phyloP scores from a whole-genome alignment of 805 yeast species.

The Candida tallmaniae region DNA sequence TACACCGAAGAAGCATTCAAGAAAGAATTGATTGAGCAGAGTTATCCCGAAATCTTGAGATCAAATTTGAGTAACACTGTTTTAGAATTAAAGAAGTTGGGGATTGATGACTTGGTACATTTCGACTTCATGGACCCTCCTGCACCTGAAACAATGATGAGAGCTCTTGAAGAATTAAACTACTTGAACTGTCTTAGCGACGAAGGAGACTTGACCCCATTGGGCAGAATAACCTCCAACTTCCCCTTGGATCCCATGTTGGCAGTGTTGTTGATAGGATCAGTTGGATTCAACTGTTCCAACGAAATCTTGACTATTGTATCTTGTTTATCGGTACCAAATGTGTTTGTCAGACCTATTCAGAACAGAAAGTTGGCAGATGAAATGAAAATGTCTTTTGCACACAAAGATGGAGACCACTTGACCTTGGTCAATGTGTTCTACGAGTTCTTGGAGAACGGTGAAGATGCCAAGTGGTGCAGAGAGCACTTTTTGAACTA shows the following conservation, averaged over 20 bases:
- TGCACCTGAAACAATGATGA: slow-evolving; percentile 99
- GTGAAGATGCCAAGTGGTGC: slow-evolving; percentile 88
- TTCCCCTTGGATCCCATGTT: slow-evolving; percentile 96
- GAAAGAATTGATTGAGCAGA: slow-evolving; percentile 89
- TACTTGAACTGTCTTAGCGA: slow-evolving; percentile 87
- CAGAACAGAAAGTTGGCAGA: slow-evolving; percentile 86
- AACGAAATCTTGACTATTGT: slow-evolving; percentile 85
- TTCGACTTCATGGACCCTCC: slow-evolving; percentile 99
- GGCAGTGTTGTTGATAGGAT: slow-evolving; percentile 87
- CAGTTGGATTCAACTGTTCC: slow-evolving; percentile 82
- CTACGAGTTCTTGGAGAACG: slow-evolving; percentile 59
- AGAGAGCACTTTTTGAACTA: slow-evolving; percentile 82
- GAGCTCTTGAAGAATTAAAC: slow-evolving; percentile 93
- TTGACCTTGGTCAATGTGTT: slow-evolving; percentile 84
- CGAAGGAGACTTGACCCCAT: slow-evolving; percentile 82
- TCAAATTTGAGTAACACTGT: slow-evolving; percentile 90
- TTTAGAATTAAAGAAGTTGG: slow-evolving; percentile 86
- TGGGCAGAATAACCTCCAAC: slow-evolving; percentile 86
- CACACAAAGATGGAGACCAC: slow-evolving; percentile 95
- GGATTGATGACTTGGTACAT: slow-evolving; percentile 93
- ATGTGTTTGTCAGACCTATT: slow-evolving; percentile 90
- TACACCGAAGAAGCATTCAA: slow-evolving; percentile 97
- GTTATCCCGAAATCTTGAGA: slow-evolving; percentile 92
- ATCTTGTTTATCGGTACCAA: slow-evolving; percentile 88
- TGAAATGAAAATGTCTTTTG: slow-evolving; percentile 80